Evolutionary conservation across 2,329 filamentous ascomycete species (phyloP), one percentile per base, ranked within the genome.

Genomic region (Aspergillus ruber): DNA sequence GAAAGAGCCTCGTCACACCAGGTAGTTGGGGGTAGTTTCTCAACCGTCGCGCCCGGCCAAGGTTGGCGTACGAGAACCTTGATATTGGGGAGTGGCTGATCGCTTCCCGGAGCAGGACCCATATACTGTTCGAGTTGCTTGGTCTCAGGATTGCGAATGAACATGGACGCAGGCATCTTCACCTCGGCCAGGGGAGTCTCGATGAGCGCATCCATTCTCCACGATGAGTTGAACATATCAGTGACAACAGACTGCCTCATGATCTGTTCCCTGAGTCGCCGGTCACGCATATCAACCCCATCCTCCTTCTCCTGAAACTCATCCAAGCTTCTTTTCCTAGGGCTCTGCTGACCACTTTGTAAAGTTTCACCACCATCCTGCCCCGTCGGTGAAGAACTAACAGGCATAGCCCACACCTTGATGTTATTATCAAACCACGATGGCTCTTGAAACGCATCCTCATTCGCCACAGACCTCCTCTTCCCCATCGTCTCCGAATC

Each of bases 351-450:
- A 25, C 21, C 21, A 25, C 20, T 4, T 2, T 13, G 51, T 40
- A 45, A 48, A 6, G 53, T 47, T 10, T 46, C 50, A 15, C 64
- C 47, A 9, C 10, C 9, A 4, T 18, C 10, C 17, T 39, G 15
- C 36, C 10, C 7, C 12, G 50, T 40, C 2, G 56, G 47, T 6
- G 43, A 50, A 6, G 50, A 54, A 44, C 43, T 63, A 35, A 87
- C 68, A 0, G 86, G 80, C 60, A 97, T 76, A 41, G 88, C 84
- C 91, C 91, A 97, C 1, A 96, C 86, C 49, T 83, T 82, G 47
- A 96, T 81, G 52, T 84, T 83, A 9, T 81, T 75, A 64, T 97
- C 91, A 49, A 80, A 67, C 79, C 82, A 95, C 43, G 88, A 83
- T 0, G 90, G 87, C 25, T 73, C 65, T 41, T 66, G 65, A 23